Conservation (phyloP, 2,329 filamentous ascomycete species). For the Xylaria polymorpha region DNA sequence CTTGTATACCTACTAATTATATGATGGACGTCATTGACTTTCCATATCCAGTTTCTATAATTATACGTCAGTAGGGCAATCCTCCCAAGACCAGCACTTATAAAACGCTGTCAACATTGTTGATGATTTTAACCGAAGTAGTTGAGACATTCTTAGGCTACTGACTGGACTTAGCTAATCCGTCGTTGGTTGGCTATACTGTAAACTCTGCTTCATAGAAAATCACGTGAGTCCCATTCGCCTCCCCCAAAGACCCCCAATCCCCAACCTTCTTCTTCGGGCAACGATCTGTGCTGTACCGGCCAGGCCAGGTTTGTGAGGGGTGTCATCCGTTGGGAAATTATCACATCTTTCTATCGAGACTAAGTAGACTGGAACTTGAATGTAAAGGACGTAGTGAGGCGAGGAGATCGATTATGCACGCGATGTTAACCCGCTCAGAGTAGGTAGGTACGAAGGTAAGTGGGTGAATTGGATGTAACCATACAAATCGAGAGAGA, state of each 20-base stretch:
- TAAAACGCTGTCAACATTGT: not conserved
- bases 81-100: not conserved
- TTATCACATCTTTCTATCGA: not conserved
- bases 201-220: not conserved
- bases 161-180: not conserved
- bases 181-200: not conserved
- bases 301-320: not conserved
- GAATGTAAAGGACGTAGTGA: not conserved
- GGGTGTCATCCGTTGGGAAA: not conserved
- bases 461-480: not conserved
- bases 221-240: slow-evolving; percentile 9
- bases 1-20: not conserved
- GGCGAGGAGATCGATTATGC: not conserved
- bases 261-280: slow-evolving; percentile 15
- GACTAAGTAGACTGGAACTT: not conserved
- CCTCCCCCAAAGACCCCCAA: slow-evolving; percentile 2
- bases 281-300: slow-evolving; percentile 13
- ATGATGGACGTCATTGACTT: not conserved
- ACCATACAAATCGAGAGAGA: not conserved
- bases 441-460: not conserved
- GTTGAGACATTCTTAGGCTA: no score
- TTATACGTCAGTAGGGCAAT: not conserved
- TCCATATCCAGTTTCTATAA: not conserved
- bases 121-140: not conserved
- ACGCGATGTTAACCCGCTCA: not conserved